Evolutionary conservation across 805 yeast genomes (phyloP), one percentile per base, ranked within the genome.

Genomic region (Kuraishia hungarica): DNA sequence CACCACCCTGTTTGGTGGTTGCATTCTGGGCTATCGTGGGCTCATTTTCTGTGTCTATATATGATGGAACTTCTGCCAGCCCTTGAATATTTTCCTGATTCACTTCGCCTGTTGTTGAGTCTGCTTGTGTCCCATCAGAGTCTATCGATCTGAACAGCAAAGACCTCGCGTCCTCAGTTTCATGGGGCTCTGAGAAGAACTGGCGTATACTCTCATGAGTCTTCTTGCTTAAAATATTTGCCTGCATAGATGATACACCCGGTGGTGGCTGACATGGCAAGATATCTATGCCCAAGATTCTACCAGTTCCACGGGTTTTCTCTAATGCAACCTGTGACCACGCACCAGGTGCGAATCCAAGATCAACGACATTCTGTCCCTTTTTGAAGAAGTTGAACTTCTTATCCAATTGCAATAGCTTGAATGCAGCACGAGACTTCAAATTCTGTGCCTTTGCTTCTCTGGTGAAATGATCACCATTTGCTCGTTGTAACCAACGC

Each of bases 301-400:
- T 72, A 0, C 90, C 86, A 1, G 71, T 64, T 1, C 77, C 76
- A 20, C 67, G 63, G 1, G 83, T 76, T 55, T 79, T 67, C 54
- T 80, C 80, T 8, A 79, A 70, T 0, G 93, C 92, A 1, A 89
- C 92, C 65, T 90, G 96, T 8, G 93, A 81, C 97, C 97, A 90
- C 2, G 96, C 91, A 0, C 97, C 97, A 0, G 97, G 97, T 0
- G 97, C 96, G 67, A 83, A 91, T 0, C 97, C 97, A 51, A 94
- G 72, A 71, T 94, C 99, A 3, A 94, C 82, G 0, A 94, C 87
- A 49, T 82, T 79, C 59, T 72, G 76, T 0, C 82, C 75, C 1
- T 75, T 75, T 47, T 70, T 68, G 66, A 93, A 84, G 1, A 94
- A 57, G 35, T 74, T 67, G 69, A 75, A 87, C 61, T 79, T 82